phyloP scores from a whole-genome alignment of 1,284 basidiomycete genomes.

The Ustilago lituana region DNA sequence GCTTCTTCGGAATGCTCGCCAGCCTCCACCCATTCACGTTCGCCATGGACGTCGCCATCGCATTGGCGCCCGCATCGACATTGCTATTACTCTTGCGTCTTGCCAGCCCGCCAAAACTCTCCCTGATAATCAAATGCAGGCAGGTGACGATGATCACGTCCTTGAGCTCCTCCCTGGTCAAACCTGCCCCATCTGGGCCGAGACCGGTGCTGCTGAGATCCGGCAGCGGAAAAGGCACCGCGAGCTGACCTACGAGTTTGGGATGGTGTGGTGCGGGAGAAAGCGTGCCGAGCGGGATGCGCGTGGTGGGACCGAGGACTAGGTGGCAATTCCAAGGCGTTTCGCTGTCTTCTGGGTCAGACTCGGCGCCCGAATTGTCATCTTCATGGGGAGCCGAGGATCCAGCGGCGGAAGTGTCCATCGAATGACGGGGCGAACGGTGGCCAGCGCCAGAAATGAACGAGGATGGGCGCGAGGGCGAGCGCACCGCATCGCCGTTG shows the following conservation, averaged over 20 bases:
- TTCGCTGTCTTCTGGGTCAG: slow-evolving; percentile 93
- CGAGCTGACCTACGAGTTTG: slow-evolving; percentile 88
- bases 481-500: slow-evolving; percentile 16
- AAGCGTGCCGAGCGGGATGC: slow-evolving; percentile 70
- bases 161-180: slow-evolving; percentile 89
- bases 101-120: slow-evolving; percentile 88
- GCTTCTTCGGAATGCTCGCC: slow-evolving; percentile 43
- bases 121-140: slow-evolving; percentile 90
- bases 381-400: slow-evolving; percentile 32
- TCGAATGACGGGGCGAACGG: slow-evolving; percentile 29
- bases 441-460: slow-evolving; percentile 25
- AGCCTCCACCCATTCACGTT: slow-evolving; percentile 41
- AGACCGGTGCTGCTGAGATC: slow-evolving; percentile 57
- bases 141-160: slow-evolving; percentile 88
- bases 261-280: slow-evolving; percentile 94
- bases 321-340: slow-evolving; percentile 86
- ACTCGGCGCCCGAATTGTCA: slow-evolving; percentile 42
- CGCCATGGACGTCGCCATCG: slow-evolving; percentile 1
- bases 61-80: slow-evolving; percentile 3
- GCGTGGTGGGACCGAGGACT: slow-evolving; percentile 65
- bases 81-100: slow-evolving; percentile 71
- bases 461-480: slow-evolving; percentile 31
- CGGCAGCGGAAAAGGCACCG: slow-evolving; percentile 82
- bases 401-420: slow-evolving; percentile 39
- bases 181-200: slow-evolving; percentile 55